Percentiles rank a stretch among this genome's conserved stretches.
Conservation (phyloP, 768 basidiomycete genomes). For the Mrakia blollopis region DNA sequence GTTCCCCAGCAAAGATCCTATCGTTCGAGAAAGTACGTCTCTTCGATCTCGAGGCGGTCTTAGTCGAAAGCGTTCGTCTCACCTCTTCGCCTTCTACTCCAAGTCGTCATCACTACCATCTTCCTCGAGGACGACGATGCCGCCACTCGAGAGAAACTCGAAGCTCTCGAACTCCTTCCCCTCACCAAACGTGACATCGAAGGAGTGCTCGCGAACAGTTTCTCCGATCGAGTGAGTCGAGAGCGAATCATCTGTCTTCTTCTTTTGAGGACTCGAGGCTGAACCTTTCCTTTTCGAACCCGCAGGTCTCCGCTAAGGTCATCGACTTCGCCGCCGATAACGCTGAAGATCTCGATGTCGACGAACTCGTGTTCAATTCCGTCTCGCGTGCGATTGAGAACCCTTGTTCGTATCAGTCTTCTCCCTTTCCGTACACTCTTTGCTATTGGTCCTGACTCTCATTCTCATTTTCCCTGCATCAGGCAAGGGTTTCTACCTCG, state of each 20-base stretch:
- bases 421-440: neutral
- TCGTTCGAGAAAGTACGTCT: constrained; percentile 10
- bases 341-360: neutral
- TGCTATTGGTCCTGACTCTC: neutral
- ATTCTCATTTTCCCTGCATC: neutral
- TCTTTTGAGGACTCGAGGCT: too few relatives aligned
- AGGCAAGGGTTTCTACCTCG: neutral
- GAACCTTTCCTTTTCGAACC: too few relatives aligned
- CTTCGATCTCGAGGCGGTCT: neutral
- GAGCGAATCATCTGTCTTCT: too few relatives aligned
- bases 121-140: neutral
- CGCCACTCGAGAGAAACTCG: neutral
- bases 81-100: neutral
- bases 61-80: neutral
- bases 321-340: neutral
- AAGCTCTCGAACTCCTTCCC: neutral
- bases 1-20: neutral
- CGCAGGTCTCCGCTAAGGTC: neutral
- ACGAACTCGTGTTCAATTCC: neutral
- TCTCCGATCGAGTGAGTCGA: neutral
- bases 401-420: neutral
- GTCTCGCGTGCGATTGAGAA: neutral
- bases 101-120: neutral
- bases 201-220: neutral
- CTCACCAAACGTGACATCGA: neutral